These are phyloP conservation scores for Aureobasidium uvarum DNA, from an alignment of 2,329 filamentous ascomycete species.

Conservation along the genomic window DNA sequence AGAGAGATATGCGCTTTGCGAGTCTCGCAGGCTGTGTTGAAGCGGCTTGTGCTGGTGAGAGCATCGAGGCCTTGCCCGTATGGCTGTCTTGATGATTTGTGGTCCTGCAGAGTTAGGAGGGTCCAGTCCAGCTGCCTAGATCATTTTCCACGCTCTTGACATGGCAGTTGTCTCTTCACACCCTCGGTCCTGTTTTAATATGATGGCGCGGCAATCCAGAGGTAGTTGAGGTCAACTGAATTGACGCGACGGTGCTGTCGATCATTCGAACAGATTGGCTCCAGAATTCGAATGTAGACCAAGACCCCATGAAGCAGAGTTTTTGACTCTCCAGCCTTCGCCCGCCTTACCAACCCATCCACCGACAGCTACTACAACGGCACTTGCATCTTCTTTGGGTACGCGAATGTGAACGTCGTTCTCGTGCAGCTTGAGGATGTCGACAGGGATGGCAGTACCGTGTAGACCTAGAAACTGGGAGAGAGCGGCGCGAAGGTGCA, in stretches of 20 bases:
- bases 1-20: conserved; percentile 33
- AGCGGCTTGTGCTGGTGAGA: conserved; percentile 28
- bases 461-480: conserved; percentile 67
- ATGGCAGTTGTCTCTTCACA: too few species aligned
- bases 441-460: conserved; percentile 65
- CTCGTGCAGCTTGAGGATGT: conserved; percentile 63
- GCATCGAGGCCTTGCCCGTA: not conserved
- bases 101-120: not conserved
- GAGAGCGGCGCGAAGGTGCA: conserved; percentile 63
- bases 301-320: conserved; percentile 64
- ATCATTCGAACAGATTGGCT: conserved; percentile 49
- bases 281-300: conserved; percentile 52
- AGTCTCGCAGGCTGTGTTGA: conserved; percentile 33
- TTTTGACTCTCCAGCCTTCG: conserved; percentile 52
- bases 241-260: not conserved
- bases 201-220: too few species aligned
- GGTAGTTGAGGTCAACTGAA: too few species aligned
- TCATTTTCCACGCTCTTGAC: too few species aligned
- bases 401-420: conserved; percentile 63
- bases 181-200: too few species aligned
- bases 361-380: conserved; percentile 63
- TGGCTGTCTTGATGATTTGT: not conserved
- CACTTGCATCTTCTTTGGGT: conserved; percentile 58
- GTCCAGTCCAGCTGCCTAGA: too few species aligned
- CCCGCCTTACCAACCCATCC: conserved; percentile 57